Evolutionary conservation across 2,329 filamentous ascomycete species (phyloP).

Genomic region (Capronia americana): DNA sequence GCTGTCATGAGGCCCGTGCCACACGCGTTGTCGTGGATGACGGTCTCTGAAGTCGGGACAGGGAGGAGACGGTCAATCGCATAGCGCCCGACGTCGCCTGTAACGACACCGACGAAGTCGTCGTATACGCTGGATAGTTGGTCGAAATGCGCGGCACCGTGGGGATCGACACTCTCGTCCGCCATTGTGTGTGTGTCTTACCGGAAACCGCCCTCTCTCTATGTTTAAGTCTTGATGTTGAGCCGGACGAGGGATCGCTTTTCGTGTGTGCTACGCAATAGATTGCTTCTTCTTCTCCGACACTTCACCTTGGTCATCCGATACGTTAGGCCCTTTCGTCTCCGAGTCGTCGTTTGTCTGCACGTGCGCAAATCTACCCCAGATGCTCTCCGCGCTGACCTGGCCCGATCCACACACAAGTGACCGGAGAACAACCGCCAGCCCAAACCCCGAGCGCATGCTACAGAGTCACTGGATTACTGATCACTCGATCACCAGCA

Average conservation of each 20-base stretch:
- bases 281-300: no score
- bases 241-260: no score
- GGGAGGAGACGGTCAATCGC: conserved; percentile 2
- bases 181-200: background rate
- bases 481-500: no score
- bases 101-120: conserved; percentile 14
- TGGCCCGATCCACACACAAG: conserved; percentile 1
- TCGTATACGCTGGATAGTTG: conserved; percentile 18
- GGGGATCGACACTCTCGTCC: background rate
- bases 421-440: conserved; percentile 3
- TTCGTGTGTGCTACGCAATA: no score
- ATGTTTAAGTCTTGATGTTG: no score
- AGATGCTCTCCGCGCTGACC: background rate
- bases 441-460: no score
- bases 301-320: no score
- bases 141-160: conserved; percentile 11
- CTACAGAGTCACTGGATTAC: no score
- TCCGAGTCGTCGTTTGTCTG: no score
- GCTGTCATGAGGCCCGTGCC: conserved; percentile 33
- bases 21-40: conserved; percentile 38
- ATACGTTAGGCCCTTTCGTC: no score
- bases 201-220: no score
- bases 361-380: no score
- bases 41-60: background rate
- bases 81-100: conserved; percentile 19